These are phyloP conservation scores for Schizochytrium sp. DNA, from an alignment of 108 stramenopile genomes.

Conservation along the genomic window DNA sequence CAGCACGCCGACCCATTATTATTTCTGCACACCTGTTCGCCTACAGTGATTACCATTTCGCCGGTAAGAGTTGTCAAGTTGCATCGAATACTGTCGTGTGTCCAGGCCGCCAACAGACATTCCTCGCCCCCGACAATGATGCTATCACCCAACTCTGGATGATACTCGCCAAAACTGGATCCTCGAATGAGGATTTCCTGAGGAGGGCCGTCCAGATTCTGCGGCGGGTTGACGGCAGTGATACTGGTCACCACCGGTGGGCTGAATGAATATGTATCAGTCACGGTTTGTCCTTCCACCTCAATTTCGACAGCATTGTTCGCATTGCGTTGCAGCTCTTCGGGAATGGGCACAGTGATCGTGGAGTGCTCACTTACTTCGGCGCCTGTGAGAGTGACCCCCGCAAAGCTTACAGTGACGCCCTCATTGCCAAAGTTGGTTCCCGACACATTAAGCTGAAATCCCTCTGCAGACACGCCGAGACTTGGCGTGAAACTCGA, in stretches of 20 bases:
- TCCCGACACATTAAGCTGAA: neutral
- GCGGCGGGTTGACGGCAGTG: neutral
- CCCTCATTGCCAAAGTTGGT: neutral
- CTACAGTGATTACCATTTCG: neutral
- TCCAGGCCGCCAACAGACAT: neutral
- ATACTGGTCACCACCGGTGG: neutral
- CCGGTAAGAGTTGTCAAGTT: neutral
- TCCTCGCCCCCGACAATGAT: neutral
- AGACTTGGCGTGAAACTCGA: neutral
- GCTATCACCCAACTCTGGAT: neutral
- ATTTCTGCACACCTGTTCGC: neutral
- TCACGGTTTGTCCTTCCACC: neutral
- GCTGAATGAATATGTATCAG: neutral
- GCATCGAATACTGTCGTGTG: neutral
- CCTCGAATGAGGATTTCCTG: neutral
- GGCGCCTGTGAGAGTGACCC: neutral
- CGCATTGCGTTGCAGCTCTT: neutral
- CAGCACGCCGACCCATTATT: too few species aligned
- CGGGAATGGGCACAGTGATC: neutral
- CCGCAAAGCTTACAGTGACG: neutral
- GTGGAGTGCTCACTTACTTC: neutral
- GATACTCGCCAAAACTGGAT: neutral
- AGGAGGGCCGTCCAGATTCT: neutral
- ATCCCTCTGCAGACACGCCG: neutral
- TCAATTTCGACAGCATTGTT: neutral